These are phyloP conservation scores for Pinus taeda DNA, from an alignment of 75 land plant genomes.

Conservation along the genomic window DNA sequence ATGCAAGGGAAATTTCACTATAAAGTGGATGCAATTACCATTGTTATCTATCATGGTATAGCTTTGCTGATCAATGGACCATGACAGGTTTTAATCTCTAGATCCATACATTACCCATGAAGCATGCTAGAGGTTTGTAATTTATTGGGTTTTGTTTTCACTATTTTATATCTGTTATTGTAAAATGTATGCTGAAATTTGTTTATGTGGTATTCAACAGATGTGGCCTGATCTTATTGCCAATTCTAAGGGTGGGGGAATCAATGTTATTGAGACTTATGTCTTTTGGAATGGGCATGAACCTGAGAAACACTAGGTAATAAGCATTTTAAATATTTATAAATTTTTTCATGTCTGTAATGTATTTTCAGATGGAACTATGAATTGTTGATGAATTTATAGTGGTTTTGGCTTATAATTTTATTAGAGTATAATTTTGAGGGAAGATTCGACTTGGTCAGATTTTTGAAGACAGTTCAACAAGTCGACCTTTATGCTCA, in stretches of 20 bases:
- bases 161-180: too few species aligned
- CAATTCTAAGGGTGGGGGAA: constrained; percentile 29
- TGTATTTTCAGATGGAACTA: too few species aligned
- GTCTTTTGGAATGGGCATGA: constrained; percentile 39
- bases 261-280: constrained; percentile 29
- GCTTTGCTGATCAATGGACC: constrained; percentile 28
- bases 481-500: constrained; percentile 72
- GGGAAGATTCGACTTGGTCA: constrained; percentile 71
- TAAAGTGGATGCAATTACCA: not conserved
- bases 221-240: constrained; percentile 39
- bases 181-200: too few species aligned
- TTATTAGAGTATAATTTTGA: constrained; percentile 71
- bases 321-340: not conserved
- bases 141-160: too few species aligned
- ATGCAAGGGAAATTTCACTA: too few species aligned
- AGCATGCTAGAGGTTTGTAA: constrained; percentile 20
- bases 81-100: constrained; percentile 18
- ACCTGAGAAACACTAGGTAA: constrained; percentile 20
- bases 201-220: not conserved
- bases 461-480: constrained; percentile 69
- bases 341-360: too few species aligned
- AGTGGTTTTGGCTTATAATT: not conserved
- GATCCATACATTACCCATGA: constrained; percentile 35
- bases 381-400: too few species aligned
- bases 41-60: constrained; percentile 14